Base-by-base conservation (phyloP, 768 basidiomycete genomes). In the Pleurotus ostreatus region DNA sequence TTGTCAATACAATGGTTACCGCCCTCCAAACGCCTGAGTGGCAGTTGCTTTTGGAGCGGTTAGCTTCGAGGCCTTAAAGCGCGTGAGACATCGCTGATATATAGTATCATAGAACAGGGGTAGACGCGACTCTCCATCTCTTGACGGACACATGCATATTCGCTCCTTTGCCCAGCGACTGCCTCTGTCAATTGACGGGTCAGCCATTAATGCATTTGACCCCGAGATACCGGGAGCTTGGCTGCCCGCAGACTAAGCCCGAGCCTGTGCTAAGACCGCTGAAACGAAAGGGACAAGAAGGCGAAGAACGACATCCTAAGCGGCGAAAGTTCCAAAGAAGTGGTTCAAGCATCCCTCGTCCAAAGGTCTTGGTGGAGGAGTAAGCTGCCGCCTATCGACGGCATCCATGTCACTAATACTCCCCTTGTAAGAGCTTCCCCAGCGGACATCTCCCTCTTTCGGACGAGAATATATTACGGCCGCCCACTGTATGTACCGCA, bases 151-250 rank as follows among this genome's bases (percentile, higher is more conserved):
- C 86, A 0, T 88, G 84, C 8, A 59, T 95, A 15, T 98, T 94
- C 66, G 64, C 88, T 13, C 74, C 88, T 2, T 70, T 97, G 18
- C 88, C 89, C 0, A 96, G 97, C 63, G 84, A 82, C 16, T 95
- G 92, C 64, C 79, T 87, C 38, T 89, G 89, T 59, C 95, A 98
- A 68, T 66, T 97, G 56, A 82, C 86, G 0, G 95, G 95, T 3
- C 74, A 76, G 37, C 86, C 89, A 0, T 66, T 96, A 20, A 72
- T 84, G 60, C 71, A 61, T 68, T 55, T 67, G 22, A 45, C 45
- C 25, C 62, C 66, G 52, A 59, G 63, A 65, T 55, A 61, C 56
- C 56, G 67, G 67, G 63, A 58, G 61, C 56, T 61, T 48, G 23
- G 34, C 22, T 25, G 16, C n/a, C 34, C 39, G 2, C 39, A 46